A percentile compares a stretch with the other conserved stretches of the same genome.
These are phyloP conservation scores for Evernia prunastri DNA, from an alignment of 495 filamentous ascomycete species.

Conservation along the genomic window DNA sequence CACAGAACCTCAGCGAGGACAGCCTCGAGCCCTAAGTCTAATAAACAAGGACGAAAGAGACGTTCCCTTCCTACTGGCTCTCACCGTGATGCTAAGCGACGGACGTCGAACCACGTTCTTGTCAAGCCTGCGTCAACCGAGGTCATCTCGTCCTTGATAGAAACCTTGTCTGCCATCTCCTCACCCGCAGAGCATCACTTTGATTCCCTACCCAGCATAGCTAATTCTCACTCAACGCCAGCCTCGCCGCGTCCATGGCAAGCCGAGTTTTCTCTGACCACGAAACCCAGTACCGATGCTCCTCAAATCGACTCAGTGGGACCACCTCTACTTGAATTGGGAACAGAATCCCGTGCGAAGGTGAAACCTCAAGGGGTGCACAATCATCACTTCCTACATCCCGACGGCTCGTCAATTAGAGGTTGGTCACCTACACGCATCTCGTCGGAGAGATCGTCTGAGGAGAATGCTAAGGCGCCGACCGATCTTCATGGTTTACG, in stretches of 20 bases:
- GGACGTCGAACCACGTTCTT: conserved; percentile 38
- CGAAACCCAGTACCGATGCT: conserved; percentile 10
- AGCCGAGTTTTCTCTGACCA: conserved; percentile 27
- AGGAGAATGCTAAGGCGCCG: conserved; percentile 5
- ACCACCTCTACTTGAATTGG: conserved; percentile 6
- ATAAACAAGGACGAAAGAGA: conserved; percentile 17
- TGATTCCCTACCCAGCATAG: conserved; percentile 52
- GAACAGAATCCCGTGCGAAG: not conserved
- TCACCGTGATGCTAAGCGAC: conserved; percentile 13
- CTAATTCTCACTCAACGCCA: conserved; percentile 34
- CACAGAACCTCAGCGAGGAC: conserved; percentile 24
- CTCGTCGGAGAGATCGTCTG: not conserved
- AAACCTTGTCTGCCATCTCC: conserved; percentile 82
- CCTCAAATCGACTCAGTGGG: conserved; percentile 21
- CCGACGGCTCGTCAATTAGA: conserved; percentile 62
- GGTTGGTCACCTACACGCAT: not conserved
- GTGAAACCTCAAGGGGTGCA: conserved; percentile 28
- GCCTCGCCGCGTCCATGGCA: conserved; percentile 29
- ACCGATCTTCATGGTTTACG: conserved; percentile 14
- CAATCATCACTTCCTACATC: conserved; percentile 45
- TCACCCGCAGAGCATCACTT: conserved; percentile 67
- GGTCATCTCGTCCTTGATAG: conserved; percentile 90
- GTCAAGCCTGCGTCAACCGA: conserved; percentile 72
- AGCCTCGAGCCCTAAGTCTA: conserved; percentile 9
- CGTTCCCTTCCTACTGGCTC: conserved; percentile 21